Conservation (phyloP, 306 rosid species). For the Prunus armeniaca region DNA sequence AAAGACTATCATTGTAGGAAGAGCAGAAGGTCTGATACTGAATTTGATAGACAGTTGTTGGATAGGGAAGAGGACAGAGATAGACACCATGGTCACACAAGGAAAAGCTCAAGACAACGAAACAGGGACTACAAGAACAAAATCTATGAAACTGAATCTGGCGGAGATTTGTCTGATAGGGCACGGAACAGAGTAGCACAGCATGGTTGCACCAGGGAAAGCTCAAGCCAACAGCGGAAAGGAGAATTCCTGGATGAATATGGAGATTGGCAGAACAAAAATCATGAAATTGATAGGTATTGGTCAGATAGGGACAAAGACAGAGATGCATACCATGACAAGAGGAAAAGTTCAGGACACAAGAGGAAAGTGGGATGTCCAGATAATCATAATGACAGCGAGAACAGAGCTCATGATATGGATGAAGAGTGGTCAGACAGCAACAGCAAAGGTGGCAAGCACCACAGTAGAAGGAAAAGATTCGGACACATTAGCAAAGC, state of each 20-base stretch:
- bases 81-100: constrained; percentile 6
- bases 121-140: constrained; percentile 23
- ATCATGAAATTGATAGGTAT: not conserved
- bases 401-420: constrained; percentile 20
- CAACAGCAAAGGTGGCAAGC: constrained; percentile 24
- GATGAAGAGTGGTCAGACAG: constrained; percentile 27
- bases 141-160: constrained; percentile 37
- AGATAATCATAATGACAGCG: constrained; percentile 13
- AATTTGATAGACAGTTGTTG: constrained; percentile 41
- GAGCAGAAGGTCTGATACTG: constrained; percentile 35
- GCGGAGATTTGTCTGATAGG: constrained; percentile 23
- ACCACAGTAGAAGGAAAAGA: constrained; percentile 27
- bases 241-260: constrained; percentile 13
- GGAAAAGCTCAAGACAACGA: constrained; percentile 30
- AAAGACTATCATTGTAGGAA: constrained; percentile 35
- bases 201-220: constrained; percentile 29
- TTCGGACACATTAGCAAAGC: constrained; percentile 16
- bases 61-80: constrained; percentile 34
- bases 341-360: constrained; percentile 16
- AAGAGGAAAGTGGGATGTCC: constrained; percentile 19
- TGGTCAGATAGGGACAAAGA: constrained; percentile 17
- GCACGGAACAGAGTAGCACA: constrained; percentile 19
- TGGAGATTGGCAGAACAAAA: constrained; percentile 11
- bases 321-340: constrained; percentile 7
- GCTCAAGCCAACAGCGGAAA: constrained; percentile 32